Base-by-base conservation (phyloP, 345 rosid genomes). In the Trapa incisa region DNA sequence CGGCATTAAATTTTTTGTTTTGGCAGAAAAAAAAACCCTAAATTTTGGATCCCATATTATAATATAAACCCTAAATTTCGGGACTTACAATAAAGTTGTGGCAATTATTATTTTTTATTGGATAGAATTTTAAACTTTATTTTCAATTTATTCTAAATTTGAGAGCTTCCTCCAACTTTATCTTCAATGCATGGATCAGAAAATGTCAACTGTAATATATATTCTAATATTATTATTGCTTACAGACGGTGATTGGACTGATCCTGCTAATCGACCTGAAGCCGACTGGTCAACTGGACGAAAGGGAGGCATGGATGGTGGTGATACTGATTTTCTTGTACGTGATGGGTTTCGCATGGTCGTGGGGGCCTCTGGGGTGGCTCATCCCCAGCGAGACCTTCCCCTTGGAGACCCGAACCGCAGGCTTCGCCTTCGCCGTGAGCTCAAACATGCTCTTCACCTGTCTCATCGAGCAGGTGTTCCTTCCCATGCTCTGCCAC, bases 401-500 rank as follows among this genome's bases (percentile, higher is more conserved):
- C 65, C 71, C 71, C 10, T 56, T 68, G 13, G 71, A 68, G 56
- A 68, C 71, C 48, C 35, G 71, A 45, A 42, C 65, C 6, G 65
- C 71, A 2, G 71, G 71, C 0, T 68, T 68, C 39, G 65, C 71
- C 29, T 68, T 58, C 22, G 71, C 71, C 11, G 71, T 68, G 1
- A 68, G 71, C 36, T 43, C 71, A 13, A 68, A 68, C 65, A 68
- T 68, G 71, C 65, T 68, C 7, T 60, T 4, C 41, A 68, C 71
- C 52, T 68, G 58, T 47, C 22, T 68, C 12, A 68, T 68, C 48
- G 71, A 65, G 0, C 71, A 68, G 38, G 71, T 65, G 37, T 68
- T 68, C 65, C 65, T 68, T 14, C 60, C 71, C 16, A 68, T 68
- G 71, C 16, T 68, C 52, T 88, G 89, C 36, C 76, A 70, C 15